These are phyloP conservation scores for Mycena haematopus DNA, from an alignment of 768 basidiomycete species.

Conservation along the genomic window DNA sequence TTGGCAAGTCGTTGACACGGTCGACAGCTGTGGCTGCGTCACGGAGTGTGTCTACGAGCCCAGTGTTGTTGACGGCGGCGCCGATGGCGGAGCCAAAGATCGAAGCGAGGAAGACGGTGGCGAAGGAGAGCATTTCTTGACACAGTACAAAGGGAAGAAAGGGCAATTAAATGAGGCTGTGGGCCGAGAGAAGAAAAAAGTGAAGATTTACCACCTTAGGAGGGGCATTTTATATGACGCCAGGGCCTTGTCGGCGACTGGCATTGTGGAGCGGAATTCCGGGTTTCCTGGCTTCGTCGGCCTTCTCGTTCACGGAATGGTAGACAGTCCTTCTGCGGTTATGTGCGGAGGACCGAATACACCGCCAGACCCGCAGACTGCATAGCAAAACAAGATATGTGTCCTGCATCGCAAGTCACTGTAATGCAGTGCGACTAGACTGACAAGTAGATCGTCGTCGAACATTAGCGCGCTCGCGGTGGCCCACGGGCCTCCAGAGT, in stretches of 20 bases:
- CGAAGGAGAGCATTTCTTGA: conserved; percentile 20
- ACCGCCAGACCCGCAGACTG: too few relatives aligned
- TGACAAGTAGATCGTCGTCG: background rate
- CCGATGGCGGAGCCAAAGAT: background rate
- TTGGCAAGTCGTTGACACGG: conserved; percentile 1
- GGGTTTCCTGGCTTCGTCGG: conserved; percentile 12
- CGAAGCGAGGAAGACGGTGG: conserved; percentile 13
- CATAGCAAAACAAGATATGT: background rate
- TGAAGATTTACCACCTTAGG: background rate
- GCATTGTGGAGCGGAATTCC: background rate
- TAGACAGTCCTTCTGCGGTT: conserved; percentile 8
- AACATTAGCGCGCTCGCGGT: background rate
- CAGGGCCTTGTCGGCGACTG: too few relatives aligned
- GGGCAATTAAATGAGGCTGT: background rate
- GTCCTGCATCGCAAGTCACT: background rate
- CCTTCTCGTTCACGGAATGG: conserved; percentile 6
- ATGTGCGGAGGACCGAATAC: too few relatives aligned
- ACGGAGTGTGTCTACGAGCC: background rate
- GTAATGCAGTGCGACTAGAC: background rate
- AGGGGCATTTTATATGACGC: conserved; percentile 1
- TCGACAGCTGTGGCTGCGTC: conserved; percentile 14
- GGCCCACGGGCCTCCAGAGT: background rate
- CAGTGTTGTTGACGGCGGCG: background rate
- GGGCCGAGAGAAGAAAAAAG: background rate
- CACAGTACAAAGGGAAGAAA: conserved; percentile 1